A percentile compares a stretch with the other conserved stretches of the same genome.
Conservation (phyloP, 2,329 filamentous ascomycete genomes). For the Cadophora gregata region DNA sequence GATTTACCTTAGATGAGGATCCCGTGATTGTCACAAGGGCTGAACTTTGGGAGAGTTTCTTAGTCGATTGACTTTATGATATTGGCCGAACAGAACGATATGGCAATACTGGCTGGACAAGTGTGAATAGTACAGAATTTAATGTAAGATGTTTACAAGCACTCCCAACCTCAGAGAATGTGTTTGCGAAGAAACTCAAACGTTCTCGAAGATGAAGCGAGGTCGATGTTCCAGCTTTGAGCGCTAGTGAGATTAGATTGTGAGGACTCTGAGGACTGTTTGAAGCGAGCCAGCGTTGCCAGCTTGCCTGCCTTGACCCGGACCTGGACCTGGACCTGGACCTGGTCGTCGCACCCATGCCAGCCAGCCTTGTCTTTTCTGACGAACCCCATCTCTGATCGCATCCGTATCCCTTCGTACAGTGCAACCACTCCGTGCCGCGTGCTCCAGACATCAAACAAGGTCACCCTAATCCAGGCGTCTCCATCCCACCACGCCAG, state of each 20-base stretch:
- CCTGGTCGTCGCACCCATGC: not conserved
- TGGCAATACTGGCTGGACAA: too few relatives aligned
- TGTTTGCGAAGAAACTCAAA: slow-evolving; percentile 7
- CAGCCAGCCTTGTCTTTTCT: slow-evolving; percentile 10
- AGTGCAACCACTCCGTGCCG: slow-evolving; percentile 9
- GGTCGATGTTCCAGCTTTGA: not conserved
- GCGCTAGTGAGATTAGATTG: slow-evolving; percentile 10
- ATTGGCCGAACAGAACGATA: too few relatives aligned
- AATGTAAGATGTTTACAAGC: not conserved
- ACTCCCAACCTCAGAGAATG: not conserved
- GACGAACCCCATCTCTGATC: slow-evolving; percentile 9
- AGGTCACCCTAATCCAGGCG: not conserved
- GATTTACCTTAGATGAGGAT: not conserved
- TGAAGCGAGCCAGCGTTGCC: slow-evolving; percentile 8
- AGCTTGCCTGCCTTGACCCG: not conserved
- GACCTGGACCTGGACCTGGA: not conserved
- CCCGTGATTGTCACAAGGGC: slow-evolving; percentile 17
- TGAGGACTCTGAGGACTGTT: not conserved
- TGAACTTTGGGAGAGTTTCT: not conserved
- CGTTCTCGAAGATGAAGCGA: slow-evolving; percentile 14
- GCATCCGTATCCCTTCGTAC: not conserved
- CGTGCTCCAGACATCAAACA: slow-evolving; percentile 8
- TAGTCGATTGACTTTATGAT: not conserved
- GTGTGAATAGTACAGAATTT: not conserved
- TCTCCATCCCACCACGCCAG: not conserved